phyloP scores from a whole-genome alignment of 345 rosid genomes.

The Geranium rotundifolium region DNA sequence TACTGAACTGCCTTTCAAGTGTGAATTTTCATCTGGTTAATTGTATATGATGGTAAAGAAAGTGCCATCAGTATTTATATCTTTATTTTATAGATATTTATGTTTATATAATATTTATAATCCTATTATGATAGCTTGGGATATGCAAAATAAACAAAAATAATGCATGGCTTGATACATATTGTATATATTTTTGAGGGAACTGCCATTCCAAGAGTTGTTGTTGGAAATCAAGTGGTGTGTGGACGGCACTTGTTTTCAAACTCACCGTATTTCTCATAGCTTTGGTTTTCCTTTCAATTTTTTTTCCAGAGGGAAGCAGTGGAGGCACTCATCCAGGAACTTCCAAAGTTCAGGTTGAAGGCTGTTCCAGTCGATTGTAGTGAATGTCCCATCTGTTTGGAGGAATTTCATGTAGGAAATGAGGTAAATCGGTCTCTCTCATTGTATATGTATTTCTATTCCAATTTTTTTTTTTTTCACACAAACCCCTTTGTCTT shows the following conservation, averaged over 20 bases:
- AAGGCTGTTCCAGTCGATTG: conserved; percentile 97
- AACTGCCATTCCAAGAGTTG: too few relatives aligned
- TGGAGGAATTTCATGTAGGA: conserved; percentile 82
- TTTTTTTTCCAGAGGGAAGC: conserved; percentile 65
- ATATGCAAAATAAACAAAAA: too few relatives aligned
- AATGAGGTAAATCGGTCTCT: conserved; percentile 54
- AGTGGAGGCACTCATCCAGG: conserved; percentile 93
- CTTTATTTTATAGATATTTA: too few relatives aligned
- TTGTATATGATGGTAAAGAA: not conserved
- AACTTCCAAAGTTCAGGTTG: conserved; percentile 88
- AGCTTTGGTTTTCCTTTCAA: conserved; percentile 3
- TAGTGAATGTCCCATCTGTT: conserved; percentile 96
- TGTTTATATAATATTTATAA: too few relatives aligned
- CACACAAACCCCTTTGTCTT: too few relatives aligned
- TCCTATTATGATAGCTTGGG: too few relatives aligned
- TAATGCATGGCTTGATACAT: too few relatives aligned
- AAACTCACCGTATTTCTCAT: conserved; percentile 1
- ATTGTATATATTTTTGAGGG: too few relatives aligned
- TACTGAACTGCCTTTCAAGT: not conserved
- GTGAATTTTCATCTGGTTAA: not conserved
- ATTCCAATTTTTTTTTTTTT: too few relatives aligned
- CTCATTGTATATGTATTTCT: too few relatives aligned
- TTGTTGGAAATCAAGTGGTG: too few relatives aligned
- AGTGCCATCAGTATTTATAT: not conserved
- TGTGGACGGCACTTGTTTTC: too few relatives aligned